A percentile compares a stretch with the other conserved stretches of the same genome.
Conservation (phyloP, 1,284 basidiomycete genomes). For the Malassezia sympodialis region DNA sequence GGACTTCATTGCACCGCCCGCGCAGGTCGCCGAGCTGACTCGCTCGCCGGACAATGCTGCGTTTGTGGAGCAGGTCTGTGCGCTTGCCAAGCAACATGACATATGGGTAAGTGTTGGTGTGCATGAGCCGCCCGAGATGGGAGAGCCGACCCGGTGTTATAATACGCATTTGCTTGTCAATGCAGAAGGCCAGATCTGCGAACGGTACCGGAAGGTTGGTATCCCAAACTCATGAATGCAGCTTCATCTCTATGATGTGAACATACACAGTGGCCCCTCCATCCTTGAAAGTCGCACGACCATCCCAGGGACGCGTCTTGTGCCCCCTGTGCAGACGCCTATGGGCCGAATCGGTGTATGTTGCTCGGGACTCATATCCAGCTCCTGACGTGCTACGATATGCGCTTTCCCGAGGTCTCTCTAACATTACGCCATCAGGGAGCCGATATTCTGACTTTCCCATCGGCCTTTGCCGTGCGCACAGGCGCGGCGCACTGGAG, state of each 20-base stretch:
- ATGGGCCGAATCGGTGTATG: constrained; percentile 45
- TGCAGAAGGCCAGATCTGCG: constrained; percentile 46
- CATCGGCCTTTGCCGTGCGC: constrained; percentile 52
- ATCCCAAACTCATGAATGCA: not conserved
- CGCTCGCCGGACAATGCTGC: constrained; percentile 27
- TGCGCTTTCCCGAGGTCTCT: constrained; percentile 53
- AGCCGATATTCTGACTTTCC: constrained; percentile 52
- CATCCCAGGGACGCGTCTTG: constrained; percentile 46
- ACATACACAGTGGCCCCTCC: constrained; percentile 46
- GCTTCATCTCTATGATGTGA: constrained; percentile 54
- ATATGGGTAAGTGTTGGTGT: constrained; percentile 51
- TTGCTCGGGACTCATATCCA: constrained; percentile 29
- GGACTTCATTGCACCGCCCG: constrained; percentile 52
- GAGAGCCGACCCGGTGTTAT: constrained; percentile 47
- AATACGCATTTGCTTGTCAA: constrained; percentile 53
- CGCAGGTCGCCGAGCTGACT: constrained; percentile 33
- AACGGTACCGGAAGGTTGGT: constrained; percentile 50
- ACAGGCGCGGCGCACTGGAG: constrained; percentile 49
- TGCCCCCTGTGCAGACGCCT: constrained; percentile 40
- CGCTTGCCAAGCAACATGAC: constrained; percentile 45
- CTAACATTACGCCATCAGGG: constrained; percentile 50
- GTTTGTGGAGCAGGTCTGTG: constrained; percentile 48
- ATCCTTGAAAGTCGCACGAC: constrained; percentile 48
- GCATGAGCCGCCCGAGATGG: constrained; percentile 49
- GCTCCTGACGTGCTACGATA: constrained; percentile 54